Base-by-base conservation (phyloP, 208 protist genomes). In the Kentomonas sorsogonicus region DNA sequence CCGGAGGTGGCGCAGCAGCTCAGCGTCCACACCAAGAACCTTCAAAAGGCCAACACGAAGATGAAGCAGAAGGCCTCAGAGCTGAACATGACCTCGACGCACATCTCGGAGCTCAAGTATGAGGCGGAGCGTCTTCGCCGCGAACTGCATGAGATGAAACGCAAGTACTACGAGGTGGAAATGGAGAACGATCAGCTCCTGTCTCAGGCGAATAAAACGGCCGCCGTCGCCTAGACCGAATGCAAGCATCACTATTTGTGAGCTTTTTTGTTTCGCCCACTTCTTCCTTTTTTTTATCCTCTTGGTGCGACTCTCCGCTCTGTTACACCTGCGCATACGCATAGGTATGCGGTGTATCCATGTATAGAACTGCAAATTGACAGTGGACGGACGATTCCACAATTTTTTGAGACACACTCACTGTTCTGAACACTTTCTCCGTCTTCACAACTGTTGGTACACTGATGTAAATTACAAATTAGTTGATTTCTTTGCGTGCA, bases 1-100 rank as follows among this genome's bases (percentile, higher is more conserved):
- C 91, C 94, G 11, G 92, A 98, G 66, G 92, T 96, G 36, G 92
- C 94, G 1, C 86, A 96, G 63, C 91, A 98, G 70, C 85, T 99
- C 1, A 96, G 93, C 47, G 61, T 79, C 29, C 97, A 94, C 47
- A 88, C 97, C 48, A 80, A 96, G 58, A 86, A 97, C 2, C 57
- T 99, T 25, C 83, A 90, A 41, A 92, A 96, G 56, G 93, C 91
- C 48, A 96, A 93, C 50, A 51, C 69, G 25, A 86, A 96, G 62
- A 96, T 99, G 86, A 98, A 98, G 80, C 75, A 77, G 30, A 90
- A 86, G 62, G 87, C 88, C 25, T 85, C 82, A 15, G 86, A 95
- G 65, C 71, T 94, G 41, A 94, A 94, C 51, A 95, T 96, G 87
- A 85, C 79, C 3, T 66, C 69, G 23, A 90, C 85, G 13, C 85